Base-by-base conservation (phyloP, 2,329 filamentous ascomycete species). In the Cladosporium phlei region DNA sequence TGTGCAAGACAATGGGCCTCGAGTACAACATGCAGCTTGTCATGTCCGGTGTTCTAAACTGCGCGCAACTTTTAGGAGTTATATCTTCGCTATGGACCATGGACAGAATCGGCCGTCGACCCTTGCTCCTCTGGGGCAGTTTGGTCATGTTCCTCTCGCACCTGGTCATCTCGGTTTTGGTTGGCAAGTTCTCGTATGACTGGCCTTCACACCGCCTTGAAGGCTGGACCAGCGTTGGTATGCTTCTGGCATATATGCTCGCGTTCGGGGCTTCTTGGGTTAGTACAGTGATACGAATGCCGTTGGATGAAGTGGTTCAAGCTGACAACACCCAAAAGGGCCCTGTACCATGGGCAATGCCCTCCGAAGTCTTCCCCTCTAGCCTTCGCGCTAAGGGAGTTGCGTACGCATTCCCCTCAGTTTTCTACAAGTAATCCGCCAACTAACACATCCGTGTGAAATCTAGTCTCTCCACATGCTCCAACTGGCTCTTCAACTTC, bases 401-500 rank as follows among this genome's bases (percentile, higher is more conserved):
- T 0, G 80, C 80, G 1, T 47, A 28, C 28, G 37, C 12, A 30
- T 38, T 16, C 14, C 5, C 8, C 12, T 5, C n/a, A n/a, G n/a
- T n/a, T 10, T 24, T 38, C 14, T 14, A 8, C 5, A 16, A 30
- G 6, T 21, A 24, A 2, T n/a, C 6, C 14, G 20, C 28, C 19
- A 17, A 43, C 21, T 20, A 8, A 20, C 27, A 32, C 28, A 2
- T 14, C 1, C n/a, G n/a, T n/a, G n/a, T n/a, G n/a, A n/a, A n/a
- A n/a, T n/a, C 12, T 1, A 46, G 46, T 12, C 66, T 84, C 3
- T 80, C 78, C 0, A 83, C 80, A 0, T 78, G 74, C 49, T 75
- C 74, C 9, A 83, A 81, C 64, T 86, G 83, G 68, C 63, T 82
- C 2, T 79, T 76, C 59, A 82, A 83, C 59, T 83, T 83, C 52